Evolutionary conservation across 75 land plant genomes (phyloP).

Genomic region (Sequoia sempervirens): DNA sequence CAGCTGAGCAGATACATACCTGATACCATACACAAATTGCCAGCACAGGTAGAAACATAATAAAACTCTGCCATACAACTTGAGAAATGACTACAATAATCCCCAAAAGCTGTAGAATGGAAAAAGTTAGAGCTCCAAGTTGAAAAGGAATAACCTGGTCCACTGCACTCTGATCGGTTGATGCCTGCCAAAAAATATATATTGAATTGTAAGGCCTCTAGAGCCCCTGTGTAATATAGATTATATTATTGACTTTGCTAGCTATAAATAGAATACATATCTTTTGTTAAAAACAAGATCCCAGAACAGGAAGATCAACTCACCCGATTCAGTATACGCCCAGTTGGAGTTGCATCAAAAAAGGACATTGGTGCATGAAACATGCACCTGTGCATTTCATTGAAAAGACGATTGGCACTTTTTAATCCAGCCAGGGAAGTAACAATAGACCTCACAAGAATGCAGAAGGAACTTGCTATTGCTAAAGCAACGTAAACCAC

Average conservation of each 20-base stretch:
- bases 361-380: constrained; percentile 45
- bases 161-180: constrained; percentile 18
- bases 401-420: constrained; percentile 10
- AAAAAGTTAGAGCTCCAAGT: not conserved
- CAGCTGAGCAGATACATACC: not conserved
- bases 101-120: constrained; percentile 4
- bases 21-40: not conserved
- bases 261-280: too few relatives aligned
- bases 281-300: too few relatives aligned
- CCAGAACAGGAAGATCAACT: too few relatives aligned
- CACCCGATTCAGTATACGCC: constrained; percentile 27
- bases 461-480: not conserved
- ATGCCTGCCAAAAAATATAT: constrained; percentile 2
- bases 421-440: not conserved
- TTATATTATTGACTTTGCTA: too few relatives aligned
- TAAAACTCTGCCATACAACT: constrained; percentile 30
- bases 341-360: constrained; percentile 40
- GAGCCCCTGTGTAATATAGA: too few relatives aligned
- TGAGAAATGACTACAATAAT: constrained; percentile 17
- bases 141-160: constrained; percentile 12
- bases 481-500: not conserved
- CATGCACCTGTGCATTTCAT: constrained; percentile 12
- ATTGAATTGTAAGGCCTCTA: too few relatives aligned
- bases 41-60: constrained; percentile 20
- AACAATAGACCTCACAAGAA: not conserved